A percentile compares a stretch with the other conserved stretches of the same genome.
phyloP scores from a whole-genome alignment of 371 early-diverging fungal species.

The Encephalitozoon romaleae region DNA sequence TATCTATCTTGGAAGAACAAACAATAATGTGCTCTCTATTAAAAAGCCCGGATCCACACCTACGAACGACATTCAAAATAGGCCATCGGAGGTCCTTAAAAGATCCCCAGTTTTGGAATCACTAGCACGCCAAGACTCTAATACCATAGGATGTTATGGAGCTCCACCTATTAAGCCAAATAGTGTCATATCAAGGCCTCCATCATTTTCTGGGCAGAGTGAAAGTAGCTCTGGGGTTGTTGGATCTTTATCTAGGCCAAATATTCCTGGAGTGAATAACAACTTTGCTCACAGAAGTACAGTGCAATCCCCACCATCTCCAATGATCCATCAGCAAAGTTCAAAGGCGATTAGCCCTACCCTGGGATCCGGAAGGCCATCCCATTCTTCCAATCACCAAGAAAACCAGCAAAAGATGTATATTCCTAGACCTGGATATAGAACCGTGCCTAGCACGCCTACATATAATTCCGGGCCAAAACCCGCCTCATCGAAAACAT shows the following conservation, averaged over 20 bases:
- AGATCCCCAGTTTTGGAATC: background rate
- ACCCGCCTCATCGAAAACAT: background rate
- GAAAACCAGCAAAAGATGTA: no score
- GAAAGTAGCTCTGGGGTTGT: background rate
- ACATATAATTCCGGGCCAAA: background rate
- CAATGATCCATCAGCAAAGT: background rate
- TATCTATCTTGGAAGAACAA: background rate
- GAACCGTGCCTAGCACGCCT: background rate
- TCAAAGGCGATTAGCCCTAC: background rate
- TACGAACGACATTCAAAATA: background rate
- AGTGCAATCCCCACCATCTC: background rate
- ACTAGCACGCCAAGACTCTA: background rate
- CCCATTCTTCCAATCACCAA: background rate
- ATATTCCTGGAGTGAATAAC: background rate
- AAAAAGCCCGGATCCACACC: background rate
- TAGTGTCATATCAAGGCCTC: background rate
- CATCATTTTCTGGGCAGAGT: background rate
- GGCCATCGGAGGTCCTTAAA: background rate
- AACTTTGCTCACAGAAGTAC: background rate
- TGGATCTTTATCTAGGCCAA: background rate
- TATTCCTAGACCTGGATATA: constrained; percentile 5
- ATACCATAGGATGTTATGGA: background rate
- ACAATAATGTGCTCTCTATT: background rate
- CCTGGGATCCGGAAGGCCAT: background rate
- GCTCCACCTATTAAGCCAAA: background rate